Percentiles rank a stretch among this genome's conserved stretches.
phyloP scores from a whole-genome alignment of 2,329 filamentous ascomycete species.

The Rhexocercosporidium sp. region DNA sequence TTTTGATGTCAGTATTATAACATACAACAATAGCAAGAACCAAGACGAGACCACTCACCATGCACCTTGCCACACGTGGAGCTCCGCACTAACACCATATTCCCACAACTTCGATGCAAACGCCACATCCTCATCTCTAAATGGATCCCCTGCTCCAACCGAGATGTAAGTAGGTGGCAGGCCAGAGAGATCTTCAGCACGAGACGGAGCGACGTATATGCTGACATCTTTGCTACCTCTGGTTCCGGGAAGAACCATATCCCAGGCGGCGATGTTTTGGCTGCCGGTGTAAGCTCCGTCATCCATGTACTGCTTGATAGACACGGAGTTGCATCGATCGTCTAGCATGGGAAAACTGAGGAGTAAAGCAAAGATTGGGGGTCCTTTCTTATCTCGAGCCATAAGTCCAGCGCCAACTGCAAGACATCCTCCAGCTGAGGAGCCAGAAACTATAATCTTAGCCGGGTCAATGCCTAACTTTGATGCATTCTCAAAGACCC shows the following conservation, averaged over 20 bases:
- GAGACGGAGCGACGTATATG: slow-evolving; percentile 41
- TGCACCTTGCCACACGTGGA: slow-evolving; percentile 41
- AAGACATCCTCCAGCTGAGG: slow-evolving; percentile 62
- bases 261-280: slow-evolving; percentile 42
- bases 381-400: slow-evolving; percentile 45
- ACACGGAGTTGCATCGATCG: slow-evolving; percentile 43
- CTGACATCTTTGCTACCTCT: slow-evolving; percentile 39
- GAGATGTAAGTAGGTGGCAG: slow-evolving; percentile 45
- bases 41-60: not conserved
- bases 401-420: slow-evolving; percentile 59
- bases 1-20: not conserved
- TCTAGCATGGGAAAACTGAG: slow-evolving; percentile 49
- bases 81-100: slow-evolving; percentile 42
- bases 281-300: slow-evolving; percentile 42
- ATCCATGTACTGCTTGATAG: slow-evolving; percentile 39
- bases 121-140: slow-evolving; percentile 44
- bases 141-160: slow-evolving; percentile 43
- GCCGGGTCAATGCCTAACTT: slow-evolving; percentile 50
- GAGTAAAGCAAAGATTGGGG: slow-evolving; percentile 46
- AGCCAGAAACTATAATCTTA: slow-evolving; percentile 58
- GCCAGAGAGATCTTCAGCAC: slow-evolving; percentile 39
- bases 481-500: slow-evolving; percentile 44
- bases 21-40: not conserved
- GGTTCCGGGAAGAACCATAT: slow-evolving; percentile 40
- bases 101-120: slow-evolving; percentile 44